phyloP scores from a whole-genome alignment of 2,329 filamentous ascomycete species.

The Pseudogymnoascus sp. region DNA sequence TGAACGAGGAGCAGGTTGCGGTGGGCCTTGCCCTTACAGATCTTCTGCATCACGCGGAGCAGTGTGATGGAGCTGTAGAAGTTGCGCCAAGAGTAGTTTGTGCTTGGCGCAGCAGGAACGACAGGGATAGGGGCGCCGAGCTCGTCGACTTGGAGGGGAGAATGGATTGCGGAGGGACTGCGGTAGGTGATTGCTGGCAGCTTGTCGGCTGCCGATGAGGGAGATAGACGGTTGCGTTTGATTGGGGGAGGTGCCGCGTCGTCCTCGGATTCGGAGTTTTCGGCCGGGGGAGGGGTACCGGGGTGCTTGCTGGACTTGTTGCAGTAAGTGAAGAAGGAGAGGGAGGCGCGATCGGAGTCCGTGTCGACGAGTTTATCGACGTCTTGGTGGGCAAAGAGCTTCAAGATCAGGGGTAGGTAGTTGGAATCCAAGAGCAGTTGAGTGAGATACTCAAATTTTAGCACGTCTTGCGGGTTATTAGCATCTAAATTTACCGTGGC shows the following conservation, averaged over 20 bases:
- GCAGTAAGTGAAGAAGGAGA: conserved; percentile 90
- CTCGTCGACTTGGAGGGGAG: conserved; percentile 54
- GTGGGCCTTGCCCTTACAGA: conserved; percentile 92
- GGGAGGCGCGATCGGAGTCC: conserved; percentile 72
- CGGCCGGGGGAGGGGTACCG: conserved; percentile 24
- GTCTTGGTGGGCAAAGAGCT: conserved; percentile 90
- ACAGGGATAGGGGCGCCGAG: conserved; percentile 71
- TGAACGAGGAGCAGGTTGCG: conserved; percentile 88
- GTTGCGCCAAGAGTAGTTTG: conserved; percentile 84
- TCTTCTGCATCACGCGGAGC: conserved; percentile 92
- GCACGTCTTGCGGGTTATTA: conserved; percentile 53
- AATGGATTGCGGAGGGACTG: conserved; percentile 7
- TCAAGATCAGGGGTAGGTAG: conserved; percentile 85
- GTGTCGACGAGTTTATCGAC: conserved; percentile 84
- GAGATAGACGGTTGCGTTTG: conserved; percentile 42
- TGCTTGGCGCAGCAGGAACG: conserved; percentile 69
- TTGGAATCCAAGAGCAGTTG: conserved; percentile 92
- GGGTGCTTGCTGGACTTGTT: conserved; percentile 54
- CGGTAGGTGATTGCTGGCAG: conserved; percentile 26
- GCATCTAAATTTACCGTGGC: not conserved
- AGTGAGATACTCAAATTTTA: conserved; percentile 94
- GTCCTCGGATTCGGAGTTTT: conserved; percentile 41
- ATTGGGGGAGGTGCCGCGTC: conserved; percentile 84
- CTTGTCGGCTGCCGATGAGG: conserved; percentile 19
- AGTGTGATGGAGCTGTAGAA: conserved; percentile 96